Percentiles rank a stretch among this genome's conserved stretches.
Evolutionary conservation across 2,329 filamentous ascomycete genomes (phyloP).

Genomic region (Fusarium odoratissimum): DNA sequence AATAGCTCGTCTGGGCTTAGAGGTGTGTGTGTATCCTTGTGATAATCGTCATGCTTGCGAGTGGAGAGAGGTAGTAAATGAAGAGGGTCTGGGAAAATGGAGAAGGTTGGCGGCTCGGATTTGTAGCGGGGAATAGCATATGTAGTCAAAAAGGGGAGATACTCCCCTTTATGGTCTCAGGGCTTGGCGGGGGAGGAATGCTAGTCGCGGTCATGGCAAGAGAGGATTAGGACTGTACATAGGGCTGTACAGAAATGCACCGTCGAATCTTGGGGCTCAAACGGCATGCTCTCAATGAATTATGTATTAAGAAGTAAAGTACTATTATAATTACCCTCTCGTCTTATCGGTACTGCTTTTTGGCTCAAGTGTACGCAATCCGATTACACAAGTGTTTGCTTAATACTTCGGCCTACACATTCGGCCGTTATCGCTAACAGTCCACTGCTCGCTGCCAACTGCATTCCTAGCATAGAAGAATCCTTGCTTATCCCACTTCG

Average conservation of each 20-base stretch:
- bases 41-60: conserved; percentile 16
- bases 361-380: too few relatives aligned
- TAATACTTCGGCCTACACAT: conserved; percentile 29
- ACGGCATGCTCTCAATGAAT: not conserved
- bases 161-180: not conserved
- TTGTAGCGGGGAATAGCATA: not conserved
- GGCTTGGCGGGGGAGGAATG: not conserved
- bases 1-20: not conserved
- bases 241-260: not conserved
- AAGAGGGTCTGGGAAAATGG: not conserved
- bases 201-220: not conserved
- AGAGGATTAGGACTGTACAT: not conserved
- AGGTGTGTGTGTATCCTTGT: conserved; percentile 6
- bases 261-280: too few relatives aligned
- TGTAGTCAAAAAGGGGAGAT: not conserved
- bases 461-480: conserved; percentile 59
- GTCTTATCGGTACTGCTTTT: not conserved
- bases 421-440: conserved; percentile 18
- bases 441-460: conserved; percentile 65
- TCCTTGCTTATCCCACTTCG: conserved; percentile 59
- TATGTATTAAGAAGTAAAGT: not conserved
- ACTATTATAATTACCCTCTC: not conserved
- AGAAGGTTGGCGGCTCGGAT: not conserved
- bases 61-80: not conserved
- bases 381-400: not conserved